Evolutionary conservation across 108 stramenopile species (phyloP), one percentile per base, ranked within the genome.

Genomic region (Cyclotella baltica): DNA sequence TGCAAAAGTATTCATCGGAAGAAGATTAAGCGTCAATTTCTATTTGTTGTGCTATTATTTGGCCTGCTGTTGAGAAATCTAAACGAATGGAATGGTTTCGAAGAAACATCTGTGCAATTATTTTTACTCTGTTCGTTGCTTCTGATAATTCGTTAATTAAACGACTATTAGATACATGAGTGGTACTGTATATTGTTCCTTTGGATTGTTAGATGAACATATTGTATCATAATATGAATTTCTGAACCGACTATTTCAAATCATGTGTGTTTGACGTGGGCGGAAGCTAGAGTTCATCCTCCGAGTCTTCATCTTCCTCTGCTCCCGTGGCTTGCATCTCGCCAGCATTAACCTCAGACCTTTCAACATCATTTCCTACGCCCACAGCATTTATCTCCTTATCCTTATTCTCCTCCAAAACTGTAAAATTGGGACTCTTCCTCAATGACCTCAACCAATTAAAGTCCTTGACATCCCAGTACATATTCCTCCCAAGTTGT

Each of bases 401-500:
- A 16, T 48, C 1, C 47, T 48, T n/a, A 1, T 27, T 25, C 10
- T 55, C 55, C 55, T 23, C 22, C 20, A 55, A 1, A 6, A 77
- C 82, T 5, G 34, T 75, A 68, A 83, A 83, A 38, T 83, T 83
- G 3, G 83, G 83, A 79, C 77, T 79, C 48, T 83, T 74, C 38
- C 58, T 47, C 37, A 79, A 65, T 27, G 65, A 52, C 33, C 78
- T 62, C 31, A 83, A 55, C 83, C 83, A 83, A 51, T 79, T 75
- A 29, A 83, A 83, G 55, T 83, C 83, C 73, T 83, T 83, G 16
- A 83, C 83, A 64, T 83, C 83, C 78, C 83, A 79, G 62, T 75
- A 83, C 77, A 83, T 75, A 47, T 83, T 83, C 67, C 58, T 70
- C 0, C 74, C 80, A 33, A 48, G 34, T n/a, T 15, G 37, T 15